A percentile compares a stretch with the other conserved stretches of the same genome.
Evolutionary conservation across 2,329 filamentous ascomycete genomes (phyloP).

Genomic region (Exophiala calicioides): DNA sequence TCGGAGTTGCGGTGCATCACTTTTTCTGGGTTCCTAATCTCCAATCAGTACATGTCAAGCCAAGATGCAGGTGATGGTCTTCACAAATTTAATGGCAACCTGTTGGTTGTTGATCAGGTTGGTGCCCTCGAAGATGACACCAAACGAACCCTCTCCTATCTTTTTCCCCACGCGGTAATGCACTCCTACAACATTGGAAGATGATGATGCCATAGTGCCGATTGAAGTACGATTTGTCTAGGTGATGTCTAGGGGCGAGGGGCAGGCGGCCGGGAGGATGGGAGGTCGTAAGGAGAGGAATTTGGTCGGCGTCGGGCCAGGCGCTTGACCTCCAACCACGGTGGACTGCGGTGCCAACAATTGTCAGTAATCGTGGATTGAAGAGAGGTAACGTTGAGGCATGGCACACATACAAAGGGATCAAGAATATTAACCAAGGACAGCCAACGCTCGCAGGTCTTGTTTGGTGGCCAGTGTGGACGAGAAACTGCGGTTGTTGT

Average conservation of each 20-base stretch:
- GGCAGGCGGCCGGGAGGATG: background rate
- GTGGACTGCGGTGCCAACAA: background rate
- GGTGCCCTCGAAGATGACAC: conserved; percentile 97
- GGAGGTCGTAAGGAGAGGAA: background rate
- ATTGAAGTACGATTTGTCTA: background rate
- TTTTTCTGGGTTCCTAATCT: conserved; percentile 91
- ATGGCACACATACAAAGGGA: too few species aligned
- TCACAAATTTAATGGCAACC: conserved; percentile 98
- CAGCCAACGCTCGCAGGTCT: too few species aligned
- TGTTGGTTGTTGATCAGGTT: conserved; percentile 99
- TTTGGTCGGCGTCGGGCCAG: too few species aligned
- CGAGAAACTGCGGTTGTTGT: too few species aligned
- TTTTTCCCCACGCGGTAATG: conserved; percentile 99
- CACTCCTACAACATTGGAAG: conserved; percentile 96
- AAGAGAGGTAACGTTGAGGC: too few species aligned
- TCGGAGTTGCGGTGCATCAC: conserved; percentile 93
- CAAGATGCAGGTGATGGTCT: conserved; percentile 35
- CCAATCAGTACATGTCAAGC: conserved; percentile 31
- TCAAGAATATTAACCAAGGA: too few species aligned
- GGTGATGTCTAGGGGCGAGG: background rate
- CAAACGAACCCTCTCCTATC: conserved; percentile 97
- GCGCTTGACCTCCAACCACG: background rate
- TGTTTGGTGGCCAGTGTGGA: too few species aligned
- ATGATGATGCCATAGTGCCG: conserved; percentile 72
- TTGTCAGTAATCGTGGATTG: too few species aligned